Percentiles rank a stretch among this genome's conserved stretches.
These are phyloP conservation scores for Lycium ferocissimum DNA, from an alignment of 257 asterid species.

Conservation along the genomic window DNA sequence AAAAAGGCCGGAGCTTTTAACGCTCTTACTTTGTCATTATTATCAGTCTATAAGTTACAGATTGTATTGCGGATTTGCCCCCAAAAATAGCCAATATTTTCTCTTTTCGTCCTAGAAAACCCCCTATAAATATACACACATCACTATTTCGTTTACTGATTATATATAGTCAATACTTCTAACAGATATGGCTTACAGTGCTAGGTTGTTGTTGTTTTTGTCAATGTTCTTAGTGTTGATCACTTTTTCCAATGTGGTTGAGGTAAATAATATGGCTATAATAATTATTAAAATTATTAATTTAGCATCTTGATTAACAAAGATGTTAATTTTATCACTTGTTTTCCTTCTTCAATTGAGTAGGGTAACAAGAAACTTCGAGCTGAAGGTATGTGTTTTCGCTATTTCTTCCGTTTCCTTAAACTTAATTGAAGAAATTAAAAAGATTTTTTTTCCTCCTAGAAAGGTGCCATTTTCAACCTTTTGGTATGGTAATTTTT, in stretches of 20 bases:
- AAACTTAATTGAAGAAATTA: too few species aligned
- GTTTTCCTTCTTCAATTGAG: not conserved
- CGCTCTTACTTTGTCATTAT: not conserved
- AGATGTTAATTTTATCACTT: not conserved
- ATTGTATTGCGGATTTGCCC: not conserved
- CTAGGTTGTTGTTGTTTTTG: constrained; percentile 3
- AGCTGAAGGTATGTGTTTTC: not conserved
- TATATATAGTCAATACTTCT: not conserved
- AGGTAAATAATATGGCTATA: constrained; percentile 17
- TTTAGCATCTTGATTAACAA: not conserved
- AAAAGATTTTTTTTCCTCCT: too few species aligned
- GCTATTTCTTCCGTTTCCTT: not conserved
- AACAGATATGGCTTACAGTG: not conserved
- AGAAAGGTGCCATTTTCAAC: not conserved
- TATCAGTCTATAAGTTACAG: too few species aligned
- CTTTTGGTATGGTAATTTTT: not conserved
- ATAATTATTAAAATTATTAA: not conserved
- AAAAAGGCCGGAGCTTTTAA: not conserved
- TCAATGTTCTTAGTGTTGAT: not conserved
- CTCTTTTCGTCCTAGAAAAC: not conserved
- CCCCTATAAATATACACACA: not conserved
- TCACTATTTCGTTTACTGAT: not conserved
- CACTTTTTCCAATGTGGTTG: constrained; percentile 23
- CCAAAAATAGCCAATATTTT: not conserved
- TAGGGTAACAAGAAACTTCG: not conserved